Evolutionary conservation across 2,329 filamentous ascomycete genomes (phyloP), one percentile per base, ranked within the genome.

Genomic region (Xylaria sp.): DNA sequence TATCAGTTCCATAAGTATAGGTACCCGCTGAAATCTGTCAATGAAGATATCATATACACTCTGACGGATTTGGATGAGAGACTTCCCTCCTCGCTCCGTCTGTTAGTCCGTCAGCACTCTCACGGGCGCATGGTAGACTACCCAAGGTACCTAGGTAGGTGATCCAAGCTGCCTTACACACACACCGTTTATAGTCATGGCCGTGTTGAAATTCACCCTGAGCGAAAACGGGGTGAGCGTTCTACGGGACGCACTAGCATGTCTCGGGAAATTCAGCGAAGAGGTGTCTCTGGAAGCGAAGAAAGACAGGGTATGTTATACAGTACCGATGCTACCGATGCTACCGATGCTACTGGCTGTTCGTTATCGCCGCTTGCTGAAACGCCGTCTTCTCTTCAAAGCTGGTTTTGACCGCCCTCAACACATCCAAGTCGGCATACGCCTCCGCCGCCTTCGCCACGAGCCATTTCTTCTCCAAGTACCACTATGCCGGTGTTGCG

Each of bases 351-450:
- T 17, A n/a, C 15, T 53, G 11, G 19, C 19, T 21, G n/a, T 44
- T 21, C 25, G 37, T 25, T 27, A 29, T n/a, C 19, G 29, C 44
- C 29, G 31, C n/a, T 31, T 54, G 47, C 56, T 62, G 47, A 68
- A 35, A 60, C n/a, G 10, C 25, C 15, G 49, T 51, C 27, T 61
- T 49, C 49, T 49, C 46, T 52, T 49, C 51, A 5, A 64, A 91
- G 90, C 83, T 94, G 66, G 82, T 88, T 4, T 80, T 94, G 56
- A 92, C 90, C 13, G 87, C 90, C 13, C 79, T 94, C 65, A 94
- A 94, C 73, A 85, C 85, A n/a, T 91, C 90, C 58, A 92, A 91
- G 72, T 92, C 91, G 3, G 90, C 90, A 17, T 93, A 93, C 74
- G 87, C 89, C 25, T 89, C 88, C 60, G 88, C 92, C 70, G 84